Evolutionary conservation across 352 stramenopile genomes (phyloP), one percentile per base, ranked within the genome.

Genomic region (Phytophthora crassamura): DNA sequence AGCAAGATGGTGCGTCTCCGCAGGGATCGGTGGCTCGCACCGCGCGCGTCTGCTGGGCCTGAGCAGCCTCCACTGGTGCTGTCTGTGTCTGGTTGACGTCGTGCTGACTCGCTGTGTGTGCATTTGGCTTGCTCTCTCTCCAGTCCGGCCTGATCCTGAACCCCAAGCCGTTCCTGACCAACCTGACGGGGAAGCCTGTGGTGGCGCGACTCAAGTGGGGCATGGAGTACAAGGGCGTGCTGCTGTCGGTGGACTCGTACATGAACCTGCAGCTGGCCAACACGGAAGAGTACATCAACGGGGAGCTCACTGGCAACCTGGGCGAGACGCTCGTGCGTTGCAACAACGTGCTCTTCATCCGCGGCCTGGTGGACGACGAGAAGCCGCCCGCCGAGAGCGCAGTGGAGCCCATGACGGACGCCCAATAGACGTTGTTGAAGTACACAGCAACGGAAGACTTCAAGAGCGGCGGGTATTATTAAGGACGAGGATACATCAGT

Each of bases 281-380:
- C 53, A 98, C 96, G 25, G 95, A 99, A 74, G 98, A 99, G 78
- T 99, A 96, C 72, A 94, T 99, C 60, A 96, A 99, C 80, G 97
- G 97, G 56, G 80, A 98, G 69, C 92, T 98, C 43, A 96, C 97
- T 7, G 98, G 98, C 46, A 97, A 96, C 69, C 77, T 99, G 57
- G 98, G 98, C 15, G 97, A 99, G 79, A 95, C 99, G 41, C 86
- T 99, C 33, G 99, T 99, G 64, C 91, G 98, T 64, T 99, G 97
- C 73, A 99, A 99, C 84, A 99, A 99, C 84, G 97, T 99, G 28
- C 83, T 99, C 28, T 99, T 99, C 74, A 90, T 99, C 28, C 86
- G 94, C 47, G 90, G 87, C 7, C 87, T 93, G 4, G 59, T 84
- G 45, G 86, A 94, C 45, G 88, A 87, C 52, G 86, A 90, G 61